Conservation (phyloP, 495 filamentous ascomycete genomes). For the Podospora anserina region DNA sequence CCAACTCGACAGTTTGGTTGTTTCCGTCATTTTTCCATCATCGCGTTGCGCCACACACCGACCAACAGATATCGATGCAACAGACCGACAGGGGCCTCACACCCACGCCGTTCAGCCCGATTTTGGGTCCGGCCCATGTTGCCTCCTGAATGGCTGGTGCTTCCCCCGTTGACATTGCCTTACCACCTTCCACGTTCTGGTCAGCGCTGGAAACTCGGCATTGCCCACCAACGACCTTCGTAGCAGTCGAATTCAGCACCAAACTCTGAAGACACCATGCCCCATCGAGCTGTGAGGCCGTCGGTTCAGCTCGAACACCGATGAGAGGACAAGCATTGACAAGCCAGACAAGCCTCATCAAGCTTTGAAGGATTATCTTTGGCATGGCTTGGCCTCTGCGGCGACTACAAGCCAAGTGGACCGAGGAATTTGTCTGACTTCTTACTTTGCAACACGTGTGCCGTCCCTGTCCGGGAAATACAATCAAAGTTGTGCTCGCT, state of each 20-base stretch:
- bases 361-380: neutral
- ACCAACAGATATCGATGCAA: neutral
- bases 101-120: neutral
- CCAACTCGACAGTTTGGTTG: too few relatives aligned
- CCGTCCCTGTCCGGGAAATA: too few relatives aligned
- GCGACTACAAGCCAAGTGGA: neutral
- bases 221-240: neutral
- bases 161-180: too few relatives aligned
- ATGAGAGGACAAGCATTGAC: neutral
- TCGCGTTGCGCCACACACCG: neutral
- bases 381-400: neutral
- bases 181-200: neutral
- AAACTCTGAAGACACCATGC: neutral
- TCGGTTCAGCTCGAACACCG: neutral
- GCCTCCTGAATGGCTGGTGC: neutral
- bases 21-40: neutral
- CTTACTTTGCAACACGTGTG: neutral
- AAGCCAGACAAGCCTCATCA: neutral
- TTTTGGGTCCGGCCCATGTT: neutral
- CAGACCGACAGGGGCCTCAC: neutral
- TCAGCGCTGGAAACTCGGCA: neutral
- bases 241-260: neutral
- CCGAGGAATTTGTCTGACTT: neutral
- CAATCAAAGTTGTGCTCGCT: neutral
- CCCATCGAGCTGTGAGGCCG: neutral